Evolutionary conservation across 2,329 filamentous ascomycete species (phyloP).

Genomic region (Alternaria panax): DNA sequence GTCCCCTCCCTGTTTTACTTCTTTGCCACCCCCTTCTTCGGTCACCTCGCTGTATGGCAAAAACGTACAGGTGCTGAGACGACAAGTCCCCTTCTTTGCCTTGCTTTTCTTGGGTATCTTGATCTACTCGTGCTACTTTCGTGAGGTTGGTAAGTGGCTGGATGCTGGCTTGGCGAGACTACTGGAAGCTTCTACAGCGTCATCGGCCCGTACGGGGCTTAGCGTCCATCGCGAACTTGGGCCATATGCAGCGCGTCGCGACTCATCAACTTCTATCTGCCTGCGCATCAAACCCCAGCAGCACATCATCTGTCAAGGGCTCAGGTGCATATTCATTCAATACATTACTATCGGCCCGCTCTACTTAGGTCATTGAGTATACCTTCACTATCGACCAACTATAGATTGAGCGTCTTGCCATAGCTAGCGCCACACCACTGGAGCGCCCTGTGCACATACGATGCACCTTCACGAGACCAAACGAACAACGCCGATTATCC

Average conservation of each 20-base stretch:
- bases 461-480: conserved; percentile 32
- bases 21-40: conserved; percentile 8
- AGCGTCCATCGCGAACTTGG: conserved; percentile 13
- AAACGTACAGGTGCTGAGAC: not conserved
- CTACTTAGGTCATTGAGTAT: conserved; percentile 7
- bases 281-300: conserved; percentile 25
- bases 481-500: conserved; percentile 23
- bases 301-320: conserved; percentile 18
- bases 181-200: conserved; percentile 35
- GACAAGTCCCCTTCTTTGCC: not conserved
- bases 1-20: conserved; percentile 8
- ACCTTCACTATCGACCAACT: conserved; percentile 6
- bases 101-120: not conserved
- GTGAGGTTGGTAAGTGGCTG: conserved; percentile 4
- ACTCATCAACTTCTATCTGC: conserved; percentile 17
- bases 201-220: conserved; percentile 18
- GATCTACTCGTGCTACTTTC: not conserved
- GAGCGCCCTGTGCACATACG: conserved; percentile 33
- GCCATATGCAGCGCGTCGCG: conserved; percentile 24
- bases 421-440: conserved; percentile 29
- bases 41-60: not conserved
- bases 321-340: not conserved
- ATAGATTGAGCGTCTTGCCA: conserved; percentile 12
- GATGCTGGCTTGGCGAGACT: conserved; percentile 7
- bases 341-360: conserved; percentile 22